A percentile compares a stretch with the other conserved stretches of the same genome.
These are phyloP conservation scores for Phlegmacium glaucopus DNA, from an alignment of 768 basidiomycete genomes.

Conservation along the genomic window DNA sequence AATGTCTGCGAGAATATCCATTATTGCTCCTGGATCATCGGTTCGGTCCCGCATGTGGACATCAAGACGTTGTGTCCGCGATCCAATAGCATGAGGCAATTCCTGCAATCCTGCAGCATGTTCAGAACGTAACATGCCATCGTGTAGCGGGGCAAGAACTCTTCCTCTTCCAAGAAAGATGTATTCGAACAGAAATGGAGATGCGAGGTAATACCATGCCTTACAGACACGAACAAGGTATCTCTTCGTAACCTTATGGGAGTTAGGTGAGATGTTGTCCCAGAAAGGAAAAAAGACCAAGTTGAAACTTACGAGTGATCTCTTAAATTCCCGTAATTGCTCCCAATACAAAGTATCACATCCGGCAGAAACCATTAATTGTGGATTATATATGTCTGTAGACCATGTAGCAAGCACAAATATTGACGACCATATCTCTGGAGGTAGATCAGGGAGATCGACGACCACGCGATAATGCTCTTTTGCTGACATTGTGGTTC, in stretches of 20 bases:
- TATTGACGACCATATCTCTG: conserved; percentile 26
- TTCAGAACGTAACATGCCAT: conserved; percentile 3
- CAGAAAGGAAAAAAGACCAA: not conserved
- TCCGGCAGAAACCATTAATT: conserved; percentile 11
- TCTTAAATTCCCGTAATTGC: conserved; percentile 10
- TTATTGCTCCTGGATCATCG: not conserved
- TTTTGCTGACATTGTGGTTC: conserved; percentile 18
- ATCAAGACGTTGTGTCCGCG: conserved; percentile 23
- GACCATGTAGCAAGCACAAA: conserved; percentile 24
- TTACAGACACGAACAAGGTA: conserved; percentile 18
- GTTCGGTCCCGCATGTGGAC: conserved; percentile 11
- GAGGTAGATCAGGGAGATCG: conserved; percentile 18
- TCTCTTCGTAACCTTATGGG: conserved; percentile 14
- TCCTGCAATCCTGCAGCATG: not conserved
- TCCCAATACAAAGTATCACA: conserved; percentile 7
- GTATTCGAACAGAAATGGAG: conserved; percentile 19
- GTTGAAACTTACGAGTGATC: conserved; percentile 19
- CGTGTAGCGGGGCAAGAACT: conserved; percentile 6
- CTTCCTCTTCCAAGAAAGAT: conserved; percentile 13
- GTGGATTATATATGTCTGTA: conserved; percentile 16
- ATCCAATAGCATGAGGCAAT: conserved; percentile 6
- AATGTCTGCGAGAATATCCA: conserved; percentile 9
- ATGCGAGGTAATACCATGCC: conserved; percentile 17
- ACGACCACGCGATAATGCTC: conserved; percentile 6
- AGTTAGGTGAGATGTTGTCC: not conserved